phyloP scores from a whole-genome alignment of 805 yeast species.

The Pichia pseudocactophila region DNA sequence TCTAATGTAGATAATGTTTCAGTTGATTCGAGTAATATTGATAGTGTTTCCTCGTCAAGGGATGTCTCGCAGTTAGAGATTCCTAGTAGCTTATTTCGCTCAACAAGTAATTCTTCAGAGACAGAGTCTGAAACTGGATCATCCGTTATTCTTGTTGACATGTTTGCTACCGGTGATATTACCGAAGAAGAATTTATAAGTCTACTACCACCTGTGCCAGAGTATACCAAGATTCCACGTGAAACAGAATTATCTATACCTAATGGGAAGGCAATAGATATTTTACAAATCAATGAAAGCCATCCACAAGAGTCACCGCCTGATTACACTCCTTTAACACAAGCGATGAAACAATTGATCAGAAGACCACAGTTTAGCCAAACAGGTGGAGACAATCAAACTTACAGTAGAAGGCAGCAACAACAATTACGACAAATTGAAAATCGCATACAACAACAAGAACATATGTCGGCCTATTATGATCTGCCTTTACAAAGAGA shows the following conservation, averaged over 20 bases:
- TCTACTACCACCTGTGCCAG: constrained; percentile 25
- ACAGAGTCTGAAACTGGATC: neutral
- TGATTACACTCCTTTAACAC: constrained; percentile 27
- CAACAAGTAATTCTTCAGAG: constrained; percentile 2
- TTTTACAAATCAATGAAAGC: constrained; percentile 18
- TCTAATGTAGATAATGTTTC: no score
- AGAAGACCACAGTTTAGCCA: constrained; percentile 22
- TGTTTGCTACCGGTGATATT: no score
- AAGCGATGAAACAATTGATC: constrained; percentile 15
- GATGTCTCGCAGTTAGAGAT: constrained; percentile 9
- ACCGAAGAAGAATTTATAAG: constrained; percentile 18
- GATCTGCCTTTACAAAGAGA: no score
- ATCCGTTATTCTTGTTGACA: no score
- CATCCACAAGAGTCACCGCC: constrained; percentile 29
- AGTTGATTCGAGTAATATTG: no score
- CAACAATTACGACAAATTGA: neutral
- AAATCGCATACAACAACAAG: neutral
- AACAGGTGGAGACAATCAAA: constrained; percentile 20
- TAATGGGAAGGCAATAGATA: constrained; percentile 21
- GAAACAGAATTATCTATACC: constrained; percentile 23
- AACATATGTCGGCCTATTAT: no score
- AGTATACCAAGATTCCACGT: constrained; percentile 20
- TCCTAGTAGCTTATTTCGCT: constrained; percentile 4
- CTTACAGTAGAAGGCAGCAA: constrained; percentile 1
- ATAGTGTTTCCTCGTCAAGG: no score